A percentile compares a stretch with the other conserved stretches of the same genome.
phyloP scores from a whole-genome alignment of 2,329 filamentous ascomycete species.

The Phialophora verrucosa region DNA sequence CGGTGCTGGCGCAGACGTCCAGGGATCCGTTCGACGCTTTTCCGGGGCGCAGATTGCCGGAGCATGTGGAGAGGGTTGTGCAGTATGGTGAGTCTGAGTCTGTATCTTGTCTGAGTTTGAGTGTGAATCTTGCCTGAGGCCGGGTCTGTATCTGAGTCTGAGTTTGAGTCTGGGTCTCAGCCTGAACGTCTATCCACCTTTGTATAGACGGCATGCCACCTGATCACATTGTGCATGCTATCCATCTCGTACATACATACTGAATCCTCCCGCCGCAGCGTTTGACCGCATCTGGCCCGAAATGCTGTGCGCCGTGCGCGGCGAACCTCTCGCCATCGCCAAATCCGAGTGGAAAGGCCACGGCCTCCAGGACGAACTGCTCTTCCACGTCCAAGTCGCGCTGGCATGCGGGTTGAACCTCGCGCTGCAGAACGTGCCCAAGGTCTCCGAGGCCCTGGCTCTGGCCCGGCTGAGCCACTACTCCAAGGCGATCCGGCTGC shows the following conservation, averaged over 20 bases:
- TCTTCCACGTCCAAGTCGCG: constrained; percentile 10
- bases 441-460: constrained; percentile 1
- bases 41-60: constrained; percentile 2
- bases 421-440: constrained; percentile 7
- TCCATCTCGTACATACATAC: neutral
- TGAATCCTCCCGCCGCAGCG: neutral
- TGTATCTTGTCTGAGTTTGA: too few relatives aligned
- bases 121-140: too few relatives aligned
- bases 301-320: constrained; percentile 10
- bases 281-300: constrained; percentile 15
- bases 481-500: constrained; percentile 10
- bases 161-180: neutral
- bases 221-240: too few relatives aligned
- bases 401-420: constrained; percentile 13
- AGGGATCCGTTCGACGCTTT: constrained; percentile 11
- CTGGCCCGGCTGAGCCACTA: constrained; percentile 2
- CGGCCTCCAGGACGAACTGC: constrained; percentile 6
- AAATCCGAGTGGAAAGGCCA: constrained; percentile 8
- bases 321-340: constrained; percentile 10
- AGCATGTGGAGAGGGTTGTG: constrained; percentile 10
- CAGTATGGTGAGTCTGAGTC: constrained; percentile 7
- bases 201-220: too few relatives aligned
- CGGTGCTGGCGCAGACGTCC: neutral
- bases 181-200: too few relatives aligned
- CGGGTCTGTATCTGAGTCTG: neutral